These are phyloP conservation scores for Alternaria brassicicola DNA, from an alignment of 2,329 filamentous ascomycete genomes.

Conservation along the genomic window DNA sequence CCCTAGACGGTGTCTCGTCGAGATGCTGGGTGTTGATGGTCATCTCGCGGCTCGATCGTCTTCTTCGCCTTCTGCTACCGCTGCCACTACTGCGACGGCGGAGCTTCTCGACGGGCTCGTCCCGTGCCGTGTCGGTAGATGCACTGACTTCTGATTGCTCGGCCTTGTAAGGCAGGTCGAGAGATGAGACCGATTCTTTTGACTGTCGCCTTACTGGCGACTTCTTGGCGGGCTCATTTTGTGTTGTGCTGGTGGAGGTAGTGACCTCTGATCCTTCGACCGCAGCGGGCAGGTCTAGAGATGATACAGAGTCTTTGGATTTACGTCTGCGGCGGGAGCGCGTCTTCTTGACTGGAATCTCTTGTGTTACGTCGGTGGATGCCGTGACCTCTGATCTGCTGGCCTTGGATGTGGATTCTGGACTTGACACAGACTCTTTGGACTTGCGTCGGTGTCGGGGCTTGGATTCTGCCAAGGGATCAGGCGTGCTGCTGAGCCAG, in stretches of 20 bases:
- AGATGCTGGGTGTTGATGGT: slow-evolving; percentile 30
- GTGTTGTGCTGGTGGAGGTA: slow-evolving; percentile 26
- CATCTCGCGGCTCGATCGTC: slow-evolving; percentile 37
- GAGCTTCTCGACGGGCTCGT: slow-evolving; percentile 25
- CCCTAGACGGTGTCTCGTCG: slow-evolving; percentile 32
- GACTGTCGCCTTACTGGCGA: slow-evolving; percentile 40
- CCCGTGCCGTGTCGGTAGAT: slow-evolving; percentile 29
- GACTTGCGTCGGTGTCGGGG: slow-evolving; percentile 42
- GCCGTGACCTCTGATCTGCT: slow-evolving; percentile 38
- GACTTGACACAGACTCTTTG: slow-evolving; percentile 39
- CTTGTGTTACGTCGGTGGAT: slow-evolving; percentile 32
- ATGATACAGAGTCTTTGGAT: slow-evolving; percentile 41
- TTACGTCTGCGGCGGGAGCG: slow-evolving; percentile 41
- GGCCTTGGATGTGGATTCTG: slow-evolving; percentile 30
- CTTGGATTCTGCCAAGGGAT: slow-evolving; percentile 60
- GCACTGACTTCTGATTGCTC: slow-evolving; percentile 38
- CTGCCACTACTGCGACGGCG: slow-evolving; percentile 31
- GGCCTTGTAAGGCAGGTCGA: slow-evolving; percentile 29
- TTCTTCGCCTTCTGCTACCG: slow-evolving; percentile 33
- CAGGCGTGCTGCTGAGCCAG: slow-evolving; percentile 64
- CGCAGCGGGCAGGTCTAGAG: slow-evolving; percentile 28
- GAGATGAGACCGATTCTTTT: slow-evolving; percentile 37
- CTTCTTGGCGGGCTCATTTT: slow-evolving; percentile 32
- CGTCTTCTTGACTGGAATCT: slow-evolving; percentile 26
- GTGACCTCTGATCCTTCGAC: slow-evolving; percentile 37